phyloP scores from a whole-genome alignment of 768 basidiomycete genomes.

The Boletus barrowsii region DNA sequence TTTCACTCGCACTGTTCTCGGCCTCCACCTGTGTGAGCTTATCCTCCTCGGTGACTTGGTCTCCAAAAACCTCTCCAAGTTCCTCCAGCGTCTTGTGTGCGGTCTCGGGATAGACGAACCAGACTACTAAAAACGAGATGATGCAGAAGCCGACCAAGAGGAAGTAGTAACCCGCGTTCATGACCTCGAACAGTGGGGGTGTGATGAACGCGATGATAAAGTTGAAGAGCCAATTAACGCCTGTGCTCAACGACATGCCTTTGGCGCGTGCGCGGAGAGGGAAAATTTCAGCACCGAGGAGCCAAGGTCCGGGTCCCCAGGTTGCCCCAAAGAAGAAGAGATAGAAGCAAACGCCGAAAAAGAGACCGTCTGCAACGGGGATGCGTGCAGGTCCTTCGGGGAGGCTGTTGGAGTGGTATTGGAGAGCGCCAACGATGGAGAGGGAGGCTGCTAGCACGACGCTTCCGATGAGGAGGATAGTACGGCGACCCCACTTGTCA shows the following conservation, averaged over 20 bases:
- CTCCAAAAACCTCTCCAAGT: slow-evolving; percentile 48
- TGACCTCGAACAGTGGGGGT: slow-evolving; percentile 56
- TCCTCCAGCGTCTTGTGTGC: slow-evolving; percentile 46
- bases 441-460: slow-evolving; percentile 42
- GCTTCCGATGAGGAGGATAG: slow-evolving; percentile 49
- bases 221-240: slow-evolving; percentile 34
- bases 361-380: slow-evolving; percentile 36
- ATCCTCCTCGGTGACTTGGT: slow-evolving; percentile 28
- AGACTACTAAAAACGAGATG: slow-evolving; percentile 45
- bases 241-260: slow-evolving; percentile 37
- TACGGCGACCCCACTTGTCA: slow-evolving; percentile 50
- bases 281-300: slow-evolving; percentile 51
- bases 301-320: slow-evolving; percentile 56
- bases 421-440: slow-evolving; percentile 51
- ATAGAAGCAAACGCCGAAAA: slow-evolving; percentile 51
- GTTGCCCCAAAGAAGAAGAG: slow-evolving; percentile 57
- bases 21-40: slow-evolving; percentile 13
- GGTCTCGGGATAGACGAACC: slow-evolving; percentile 50
- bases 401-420: slow-evolving; percentile 41
- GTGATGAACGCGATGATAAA: slow-evolving; percentile 46
- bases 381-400: slow-evolving; percentile 32
- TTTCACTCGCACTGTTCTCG: slow-evolving; percentile 10
- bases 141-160: slow-evolving; percentile 46
- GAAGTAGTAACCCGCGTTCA: slow-evolving; percentile 51
- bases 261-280: slow-evolving; percentile 39